These are phyloP conservation scores for Plantago ovata DNA, from an alignment of 257 asterid species.

Conservation along the genomic window DNA sequence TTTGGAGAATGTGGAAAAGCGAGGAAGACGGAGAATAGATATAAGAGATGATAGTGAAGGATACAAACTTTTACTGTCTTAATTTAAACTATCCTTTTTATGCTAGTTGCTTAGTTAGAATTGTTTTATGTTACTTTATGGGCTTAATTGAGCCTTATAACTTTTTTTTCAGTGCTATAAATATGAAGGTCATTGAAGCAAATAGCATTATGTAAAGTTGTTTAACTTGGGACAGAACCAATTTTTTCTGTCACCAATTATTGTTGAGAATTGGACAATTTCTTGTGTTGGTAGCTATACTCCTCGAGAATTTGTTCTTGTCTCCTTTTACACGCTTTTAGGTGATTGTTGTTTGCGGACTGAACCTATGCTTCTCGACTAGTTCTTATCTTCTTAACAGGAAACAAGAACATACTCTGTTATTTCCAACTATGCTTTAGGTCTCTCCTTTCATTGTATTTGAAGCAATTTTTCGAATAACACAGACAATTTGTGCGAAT, in stretches of 20 bases:
- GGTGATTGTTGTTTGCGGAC: no score
- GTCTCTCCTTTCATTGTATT: no score
- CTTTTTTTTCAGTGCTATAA: slow-evolving; percentile 4
- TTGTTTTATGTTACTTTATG: slow-evolving; percentile 26
- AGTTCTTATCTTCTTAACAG: no score
- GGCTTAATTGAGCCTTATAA: slow-evolving; percentile 18
- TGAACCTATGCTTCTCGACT: no score
- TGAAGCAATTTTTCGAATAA: no score
- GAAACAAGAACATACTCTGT: no score
- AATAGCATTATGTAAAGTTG: slow-evolving; percentile 30
- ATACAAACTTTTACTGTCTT: slow-evolving; percentile 8
- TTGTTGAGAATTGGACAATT: slow-evolving; percentile 7
- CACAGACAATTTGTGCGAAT: no score
- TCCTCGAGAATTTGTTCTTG: not conserved
- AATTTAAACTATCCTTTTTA: not conserved
- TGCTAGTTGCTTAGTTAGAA: slow-evolving; percentile 6
- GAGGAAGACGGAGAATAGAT: slow-evolving; percentile 39
- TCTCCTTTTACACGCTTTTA: no score
- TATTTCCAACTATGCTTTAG: no score
- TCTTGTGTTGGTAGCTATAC: not conserved
- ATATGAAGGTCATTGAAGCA: slow-evolving; percentile 18
- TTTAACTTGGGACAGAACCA: slow-evolving; percentile 16
- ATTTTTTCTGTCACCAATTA: slow-evolving; percentile 22
- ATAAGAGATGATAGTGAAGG: slow-evolving; percentile 33
- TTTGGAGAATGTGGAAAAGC: slow-evolving; percentile 76